These are phyloP conservation scores for Pseudogymnoascus sp. DNA, from an alignment of 2,329 filamentous ascomycete species.

Conservation along the genomic window DNA sequence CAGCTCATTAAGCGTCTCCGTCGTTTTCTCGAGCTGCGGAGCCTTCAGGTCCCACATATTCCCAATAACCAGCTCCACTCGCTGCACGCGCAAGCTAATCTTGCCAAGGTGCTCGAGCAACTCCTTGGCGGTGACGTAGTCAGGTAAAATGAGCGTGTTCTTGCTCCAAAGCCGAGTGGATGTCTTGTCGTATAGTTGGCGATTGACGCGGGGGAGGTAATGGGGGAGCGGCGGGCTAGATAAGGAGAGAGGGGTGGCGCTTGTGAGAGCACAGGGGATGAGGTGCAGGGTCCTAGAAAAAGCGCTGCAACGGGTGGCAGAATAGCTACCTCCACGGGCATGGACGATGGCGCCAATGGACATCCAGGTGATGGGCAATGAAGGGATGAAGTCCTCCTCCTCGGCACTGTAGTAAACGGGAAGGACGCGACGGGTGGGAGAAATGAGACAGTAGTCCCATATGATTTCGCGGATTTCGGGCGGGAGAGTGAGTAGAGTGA, in stretches of 20 bases:
- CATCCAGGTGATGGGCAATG: not conserved
- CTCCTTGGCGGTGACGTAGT: not conserved
- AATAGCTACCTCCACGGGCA: too few species aligned
- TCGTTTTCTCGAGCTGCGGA: not conserved
- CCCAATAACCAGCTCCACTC: not conserved
- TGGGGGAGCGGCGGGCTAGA: not conserved
- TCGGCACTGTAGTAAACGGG: not conserved
- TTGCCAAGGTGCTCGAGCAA: not conserved
- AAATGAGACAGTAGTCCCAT: slow-evolving; percentile 2
- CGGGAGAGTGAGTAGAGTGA: slow-evolving; percentile 12
- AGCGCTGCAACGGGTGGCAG: not conserved
- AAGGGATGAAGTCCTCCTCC: not conserved
- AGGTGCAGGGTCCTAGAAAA: not conserved
- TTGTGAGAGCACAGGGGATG: not conserved
- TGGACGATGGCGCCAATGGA: too few species aligned
- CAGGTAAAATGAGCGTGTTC: not conserved
- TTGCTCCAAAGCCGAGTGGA: not conserved
- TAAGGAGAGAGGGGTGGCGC: not conserved
- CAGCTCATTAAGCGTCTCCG: not conserved
- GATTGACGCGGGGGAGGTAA: not conserved
- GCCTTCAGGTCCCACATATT: not conserved
- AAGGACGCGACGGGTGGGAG: not conserved
- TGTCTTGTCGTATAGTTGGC: not conserved
- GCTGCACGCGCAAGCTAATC: not conserved
- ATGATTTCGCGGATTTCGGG: slow-evolving; percentile 13